Evolutionary conservation across 192 early-diverging fungal genomes (phyloP).

Genomic region (Jimgerdemannia flammicorona): DNA sequence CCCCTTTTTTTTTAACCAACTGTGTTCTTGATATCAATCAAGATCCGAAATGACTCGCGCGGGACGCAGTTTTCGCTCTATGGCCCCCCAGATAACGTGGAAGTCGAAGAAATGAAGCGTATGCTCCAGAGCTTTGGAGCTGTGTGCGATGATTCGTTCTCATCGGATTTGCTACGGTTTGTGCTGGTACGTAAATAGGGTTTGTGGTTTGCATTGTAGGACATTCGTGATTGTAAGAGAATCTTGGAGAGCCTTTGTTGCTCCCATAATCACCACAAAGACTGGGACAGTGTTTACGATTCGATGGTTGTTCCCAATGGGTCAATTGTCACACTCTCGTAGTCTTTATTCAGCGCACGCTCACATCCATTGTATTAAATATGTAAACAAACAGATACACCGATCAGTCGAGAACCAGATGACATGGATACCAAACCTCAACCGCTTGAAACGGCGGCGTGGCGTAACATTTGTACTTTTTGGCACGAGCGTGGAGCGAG

Average conservation of each 20-base stretch:
- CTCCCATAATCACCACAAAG: too few relatives aligned
- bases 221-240: not conserved
- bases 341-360: too few relatives aligned
- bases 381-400: not conserved
- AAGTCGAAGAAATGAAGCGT: not conserved
- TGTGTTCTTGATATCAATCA: not conserved
- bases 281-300: too few relatives aligned
- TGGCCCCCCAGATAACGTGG: not conserved
- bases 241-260: too few relatives aligned
- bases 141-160: not conserved
- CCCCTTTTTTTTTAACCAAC: not conserved
- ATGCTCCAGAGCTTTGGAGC: not conserved
- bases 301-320: too few relatives aligned
- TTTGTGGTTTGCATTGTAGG: not conserved
- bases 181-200: not conserved
- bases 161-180: not conserved
- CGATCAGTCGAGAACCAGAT: not conserved
- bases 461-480: not conserved
- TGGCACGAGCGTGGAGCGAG: not conserved
- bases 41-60: not conserved
- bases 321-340: too few relatives aligned
- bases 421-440: not conserved
- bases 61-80: not conserved
- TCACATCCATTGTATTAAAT: too few relatives aligned
- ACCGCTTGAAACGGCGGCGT: not conserved